Percentiles rank a stretch among this genome's conserved stretches.
phyloP scores from a whole-genome alignment of 495 filamentous ascomycete genomes.

The Mycothermus thermophilus region DNA sequence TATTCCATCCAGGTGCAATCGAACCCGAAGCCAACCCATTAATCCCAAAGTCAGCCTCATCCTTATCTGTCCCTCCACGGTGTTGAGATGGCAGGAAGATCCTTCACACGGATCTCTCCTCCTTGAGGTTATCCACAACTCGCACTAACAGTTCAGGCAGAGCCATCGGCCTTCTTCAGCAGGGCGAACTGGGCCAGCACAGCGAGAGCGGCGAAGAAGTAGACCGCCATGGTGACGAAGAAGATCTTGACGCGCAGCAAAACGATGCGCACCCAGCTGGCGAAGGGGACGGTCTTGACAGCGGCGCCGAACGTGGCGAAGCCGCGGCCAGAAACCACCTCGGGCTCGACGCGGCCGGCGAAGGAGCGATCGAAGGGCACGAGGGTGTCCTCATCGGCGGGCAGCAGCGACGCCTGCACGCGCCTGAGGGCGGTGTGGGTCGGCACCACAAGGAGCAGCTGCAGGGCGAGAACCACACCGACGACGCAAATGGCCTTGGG shows the following conservation, averaged over 20 bases:
- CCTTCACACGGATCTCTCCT: no score
- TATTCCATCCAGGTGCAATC: no score
- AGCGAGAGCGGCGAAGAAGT: conserved; percentile 31
- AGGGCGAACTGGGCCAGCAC: conserved; percentile 17
- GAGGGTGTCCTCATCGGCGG: conserved; percentile 33
- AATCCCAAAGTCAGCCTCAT: no score
- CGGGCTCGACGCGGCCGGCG: conserved; percentile 35
- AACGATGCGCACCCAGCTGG: conserved; percentile 49
- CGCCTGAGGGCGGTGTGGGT: conserved; percentile 30
- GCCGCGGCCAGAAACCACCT: conserved; percentile 54
- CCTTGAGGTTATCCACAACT: no score
- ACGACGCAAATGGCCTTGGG: conserved; percentile 23
- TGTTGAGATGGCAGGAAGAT: no score
- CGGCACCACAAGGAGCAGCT: conserved; percentile 28
- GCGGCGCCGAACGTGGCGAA: conserved; percentile 55
- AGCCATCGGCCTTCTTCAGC: no score
- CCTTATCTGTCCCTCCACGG: no score
- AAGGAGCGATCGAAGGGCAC: conserved; percentile 40
- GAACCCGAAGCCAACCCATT: no score
- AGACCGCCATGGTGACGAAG: conserved; percentile 28
- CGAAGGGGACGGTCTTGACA: conserved; percentile 53
- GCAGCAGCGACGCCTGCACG: conserved; percentile 37
- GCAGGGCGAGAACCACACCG: conserved; percentile 13
- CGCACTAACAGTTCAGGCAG: no score
- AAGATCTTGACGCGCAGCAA: conserved; percentile 55